Evolutionary conservation across 192 early-diverging fungal genomes (phyloP).

Genomic region (Mortierella claussenii): DNA sequence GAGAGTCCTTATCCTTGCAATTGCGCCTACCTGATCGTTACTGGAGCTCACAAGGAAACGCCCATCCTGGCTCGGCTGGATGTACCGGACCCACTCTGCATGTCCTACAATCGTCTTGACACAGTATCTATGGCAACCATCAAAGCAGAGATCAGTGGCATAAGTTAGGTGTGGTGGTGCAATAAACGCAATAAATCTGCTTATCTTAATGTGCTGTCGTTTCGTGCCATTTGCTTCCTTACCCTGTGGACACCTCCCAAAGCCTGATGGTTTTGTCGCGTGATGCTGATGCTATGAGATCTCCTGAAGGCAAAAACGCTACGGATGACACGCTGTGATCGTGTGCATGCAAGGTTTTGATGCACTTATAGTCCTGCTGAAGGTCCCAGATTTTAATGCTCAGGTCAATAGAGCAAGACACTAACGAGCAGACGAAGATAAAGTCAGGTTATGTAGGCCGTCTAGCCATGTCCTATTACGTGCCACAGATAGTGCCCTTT

Average conservation of each 20-base stretch:
- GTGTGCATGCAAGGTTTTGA: conserved; percentile 89
- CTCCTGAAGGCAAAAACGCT: conserved; percentile 75
- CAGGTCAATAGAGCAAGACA: conserved; percentile 92
- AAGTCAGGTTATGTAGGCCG: too few relatives aligned
- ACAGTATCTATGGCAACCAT: conserved; percentile 86
- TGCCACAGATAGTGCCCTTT: too few relatives aligned
- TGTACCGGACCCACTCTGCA: conserved; percentile 87
- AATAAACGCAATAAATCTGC: not conserved
- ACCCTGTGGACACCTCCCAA: conserved; percentile 90
- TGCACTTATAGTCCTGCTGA: conserved; percentile 81
- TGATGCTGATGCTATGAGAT: conserved; percentile 87
- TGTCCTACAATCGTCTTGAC: conserved; percentile 84
- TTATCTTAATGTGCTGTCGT: not conserved
- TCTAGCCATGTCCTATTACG: not conserved
- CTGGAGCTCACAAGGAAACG: conserved; percentile 78
- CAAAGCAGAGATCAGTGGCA: too few relatives aligned
- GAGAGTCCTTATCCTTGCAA: too few relatives aligned
- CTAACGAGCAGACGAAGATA: conserved; percentile 41
- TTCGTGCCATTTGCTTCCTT: too few relatives aligned
- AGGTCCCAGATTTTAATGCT: conserved; percentile 94
- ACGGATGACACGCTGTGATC: conserved; percentile 93
- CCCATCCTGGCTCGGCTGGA: conserved; percentile 77
- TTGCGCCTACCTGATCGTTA: conserved; percentile 81
- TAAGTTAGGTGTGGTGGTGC: too few relatives aligned
- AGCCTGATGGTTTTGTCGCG: conserved; percentile 92